These are phyloP conservation scores for Trichoderma asperelloides DNA, from an alignment of 495 filamentous ascomycete genomes.

Conservation along the genomic window DNA sequence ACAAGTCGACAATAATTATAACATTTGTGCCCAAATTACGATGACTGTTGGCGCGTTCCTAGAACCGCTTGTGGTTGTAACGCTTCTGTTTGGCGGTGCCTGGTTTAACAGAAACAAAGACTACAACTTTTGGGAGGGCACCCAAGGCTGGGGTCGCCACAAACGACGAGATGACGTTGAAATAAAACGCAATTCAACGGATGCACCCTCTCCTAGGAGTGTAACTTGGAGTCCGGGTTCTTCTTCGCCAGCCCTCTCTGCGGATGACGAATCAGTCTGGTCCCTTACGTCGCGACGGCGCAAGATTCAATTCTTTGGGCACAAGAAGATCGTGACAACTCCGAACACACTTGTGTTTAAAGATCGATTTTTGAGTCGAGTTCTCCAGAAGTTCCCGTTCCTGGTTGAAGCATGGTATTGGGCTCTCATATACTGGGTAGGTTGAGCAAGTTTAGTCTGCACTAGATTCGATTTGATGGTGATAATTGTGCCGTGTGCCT, in stretches of 20 bases:
- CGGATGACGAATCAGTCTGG: not conserved
- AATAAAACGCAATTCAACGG: not conserved
- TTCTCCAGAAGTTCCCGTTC: conserved; percentile 64
- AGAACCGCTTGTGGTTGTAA: conserved; percentile 26
- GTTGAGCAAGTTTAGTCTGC: not conserved
- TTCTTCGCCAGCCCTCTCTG: not conserved
- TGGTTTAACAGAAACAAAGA: conserved; percentile 27
- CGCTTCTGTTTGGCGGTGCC: conserved; percentile 22
- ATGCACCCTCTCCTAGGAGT: not conserved
- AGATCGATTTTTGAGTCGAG: conserved; percentile 18
- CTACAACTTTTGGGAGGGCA: conserved; percentile 4
- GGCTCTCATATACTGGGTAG: conserved; percentile 56
- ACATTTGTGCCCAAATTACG: conserved; percentile 5
- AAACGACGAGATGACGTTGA: conserved; percentile 5
- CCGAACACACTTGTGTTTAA: conserved; percentile 10
- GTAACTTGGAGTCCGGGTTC: not conserved
- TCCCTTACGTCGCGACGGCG: not conserved
- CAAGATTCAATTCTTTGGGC: not conserved
- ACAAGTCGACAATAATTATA: conserved; percentile 5
- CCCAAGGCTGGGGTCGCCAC: not conserved
- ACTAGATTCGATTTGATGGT: conserved; percentile 17
- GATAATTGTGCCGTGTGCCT: conserved; percentile 31
- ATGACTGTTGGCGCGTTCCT: conserved; percentile 28
- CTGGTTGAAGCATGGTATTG: conserved; percentile 76
- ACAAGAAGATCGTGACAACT: not conserved